Percentiles rank a stretch among this genome's conserved stretches.
These are phyloP conservation scores for Neonectria sp. DNA, from an alignment of 2,329 filamentous ascomycete species.

Conservation along the genomic window DNA sequence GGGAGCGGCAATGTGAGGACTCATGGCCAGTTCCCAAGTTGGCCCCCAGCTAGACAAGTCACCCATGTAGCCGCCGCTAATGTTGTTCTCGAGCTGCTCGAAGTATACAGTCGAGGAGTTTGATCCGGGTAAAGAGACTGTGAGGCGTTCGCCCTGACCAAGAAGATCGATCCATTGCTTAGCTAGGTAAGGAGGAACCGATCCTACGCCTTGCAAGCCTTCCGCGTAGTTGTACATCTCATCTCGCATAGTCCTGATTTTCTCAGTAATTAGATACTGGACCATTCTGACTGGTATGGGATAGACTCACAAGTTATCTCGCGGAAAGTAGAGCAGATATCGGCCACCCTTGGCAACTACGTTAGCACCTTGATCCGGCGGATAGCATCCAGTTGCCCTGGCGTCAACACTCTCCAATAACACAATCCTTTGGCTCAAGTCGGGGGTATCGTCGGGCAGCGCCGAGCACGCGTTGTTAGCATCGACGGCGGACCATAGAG, in stretches of 20 bases:
- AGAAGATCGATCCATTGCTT: not conserved
- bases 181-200: not conserved
- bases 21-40: constrained; percentile 8
- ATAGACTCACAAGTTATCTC: not conserved
- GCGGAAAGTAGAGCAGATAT: not conserved
- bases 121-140: not conserved
- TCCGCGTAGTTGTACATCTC: not conserved
- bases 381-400: not conserved
- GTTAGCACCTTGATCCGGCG: not conserved
- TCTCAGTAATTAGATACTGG: not conserved
- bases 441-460: not conserved
- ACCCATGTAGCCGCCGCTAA: not conserved
- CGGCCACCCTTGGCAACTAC: not conserved
- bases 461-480: not conserved
- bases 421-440: not conserved
- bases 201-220: not conserved
- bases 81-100: not conserved
- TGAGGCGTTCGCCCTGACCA: not conserved
- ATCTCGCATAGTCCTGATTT: not conserved
- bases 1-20: constrained; percentile 12
- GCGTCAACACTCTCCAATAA: not conserved
- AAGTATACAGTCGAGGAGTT: not conserved
- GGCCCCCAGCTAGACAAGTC: constrained; percentile 13
- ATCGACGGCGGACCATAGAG: not conserved
- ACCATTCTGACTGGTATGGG: not conserved